phyloP scores from a whole-genome alignment of 176 grass and related monocot genomes.

The Secale cereale region DNA sequence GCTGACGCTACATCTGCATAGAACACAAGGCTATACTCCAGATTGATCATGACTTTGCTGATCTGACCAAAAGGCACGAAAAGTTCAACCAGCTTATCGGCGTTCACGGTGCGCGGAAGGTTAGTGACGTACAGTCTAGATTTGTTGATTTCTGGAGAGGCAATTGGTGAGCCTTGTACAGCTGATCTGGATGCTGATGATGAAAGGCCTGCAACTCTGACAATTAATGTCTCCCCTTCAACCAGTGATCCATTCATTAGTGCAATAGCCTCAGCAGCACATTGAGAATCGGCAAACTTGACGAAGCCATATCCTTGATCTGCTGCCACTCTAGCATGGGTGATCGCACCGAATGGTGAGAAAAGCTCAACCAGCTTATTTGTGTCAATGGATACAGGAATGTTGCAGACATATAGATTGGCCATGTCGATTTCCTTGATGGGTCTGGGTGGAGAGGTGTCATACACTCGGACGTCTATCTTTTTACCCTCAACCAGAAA shows the following conservation, averaged over 20 bases:
- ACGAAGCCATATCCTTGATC: conserved; percentile 56
- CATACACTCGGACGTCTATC: conserved; percentile 23
- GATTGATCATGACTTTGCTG: conserved; percentile 33
- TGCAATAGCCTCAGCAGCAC: conserved; percentile 40
- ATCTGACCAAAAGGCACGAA: conserved; percentile 62
- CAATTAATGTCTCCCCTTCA: conserved; percentile 47
- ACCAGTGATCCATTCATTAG: conserved; percentile 67
- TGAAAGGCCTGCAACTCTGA: conserved; percentile 41
- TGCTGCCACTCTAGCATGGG: conserved; percentile 42
- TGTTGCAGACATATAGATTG: conserved; percentile 50
- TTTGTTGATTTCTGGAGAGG: conserved; percentile 36
- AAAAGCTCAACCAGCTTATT: conserved; percentile 60
- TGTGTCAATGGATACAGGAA: conserved; percentile 47
- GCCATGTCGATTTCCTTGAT: conserved; percentile 38
- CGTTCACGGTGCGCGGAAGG: conserved; percentile 40
- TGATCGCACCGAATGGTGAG: conserved; percentile 56
- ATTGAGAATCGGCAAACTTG: conserved; percentile 44
- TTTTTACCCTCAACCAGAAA: conserved; percentile 36
- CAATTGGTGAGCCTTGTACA: conserved; percentile 11
- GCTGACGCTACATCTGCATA: conserved; percentile 42
- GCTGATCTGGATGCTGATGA: conserved; percentile 23
- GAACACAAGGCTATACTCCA: conserved; percentile 45
- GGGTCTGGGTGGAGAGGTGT: neutral
- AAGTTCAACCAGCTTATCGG: conserved; percentile 51
- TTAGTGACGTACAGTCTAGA: conserved; percentile 34